phyloP scores from a whole-genome alignment of 2,329 filamentous ascomycete genomes.

The Hypoxylon sp. region DNA sequence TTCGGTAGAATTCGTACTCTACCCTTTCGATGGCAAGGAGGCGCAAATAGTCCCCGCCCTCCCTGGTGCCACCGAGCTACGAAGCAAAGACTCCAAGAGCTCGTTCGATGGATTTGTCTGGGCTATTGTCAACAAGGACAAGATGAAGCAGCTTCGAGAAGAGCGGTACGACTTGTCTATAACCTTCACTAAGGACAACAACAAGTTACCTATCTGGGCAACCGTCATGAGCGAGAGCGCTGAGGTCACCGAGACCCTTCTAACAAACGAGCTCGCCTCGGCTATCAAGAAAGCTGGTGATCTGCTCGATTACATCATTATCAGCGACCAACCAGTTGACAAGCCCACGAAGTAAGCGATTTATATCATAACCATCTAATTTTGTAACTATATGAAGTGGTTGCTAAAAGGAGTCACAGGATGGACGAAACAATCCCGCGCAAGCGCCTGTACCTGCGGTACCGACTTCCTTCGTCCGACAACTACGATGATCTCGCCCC shows the following conservation, averaged over 20 bases:
- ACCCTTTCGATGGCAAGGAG: conserved; percentile 95
- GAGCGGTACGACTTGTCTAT: conserved; percentile 95
- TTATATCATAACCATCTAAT: neutral
- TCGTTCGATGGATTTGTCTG: conserved; percentile 92
- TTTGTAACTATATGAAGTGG: neutral
- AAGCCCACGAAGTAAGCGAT: conserved; percentile 83
- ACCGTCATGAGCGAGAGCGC: conserved; percentile 98
- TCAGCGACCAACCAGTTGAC: conserved; percentile 90
- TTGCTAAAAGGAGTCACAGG: conserved; percentile 60
- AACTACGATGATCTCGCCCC: conserved; percentile 77
- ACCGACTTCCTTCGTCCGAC: conserved; percentile 75
- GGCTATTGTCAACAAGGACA: conserved; percentile 94
- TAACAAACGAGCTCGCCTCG: conserved; percentile 89
- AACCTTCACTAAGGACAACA: conserved; percentile 91
- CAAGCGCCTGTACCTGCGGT: conserved; percentile 88
- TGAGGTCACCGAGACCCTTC: conserved; percentile 88
- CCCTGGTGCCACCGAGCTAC: conserved; percentile 71
- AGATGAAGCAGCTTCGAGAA: conserved; percentile 90
- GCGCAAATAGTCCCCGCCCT: conserved; percentile 78
- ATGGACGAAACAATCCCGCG: conserved; percentile 86
- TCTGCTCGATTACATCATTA: conserved; percentile 85
- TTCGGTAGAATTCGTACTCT: conserved; percentile 80
- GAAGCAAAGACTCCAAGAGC: conserved; percentile 73
- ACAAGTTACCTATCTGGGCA: conserved; percentile 89
- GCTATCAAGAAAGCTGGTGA: conserved; percentile 85